phyloP scores from a whole-genome alignment of 2,329 filamentous ascomycete genomes.

The Mycogone perniciosa region DNA sequence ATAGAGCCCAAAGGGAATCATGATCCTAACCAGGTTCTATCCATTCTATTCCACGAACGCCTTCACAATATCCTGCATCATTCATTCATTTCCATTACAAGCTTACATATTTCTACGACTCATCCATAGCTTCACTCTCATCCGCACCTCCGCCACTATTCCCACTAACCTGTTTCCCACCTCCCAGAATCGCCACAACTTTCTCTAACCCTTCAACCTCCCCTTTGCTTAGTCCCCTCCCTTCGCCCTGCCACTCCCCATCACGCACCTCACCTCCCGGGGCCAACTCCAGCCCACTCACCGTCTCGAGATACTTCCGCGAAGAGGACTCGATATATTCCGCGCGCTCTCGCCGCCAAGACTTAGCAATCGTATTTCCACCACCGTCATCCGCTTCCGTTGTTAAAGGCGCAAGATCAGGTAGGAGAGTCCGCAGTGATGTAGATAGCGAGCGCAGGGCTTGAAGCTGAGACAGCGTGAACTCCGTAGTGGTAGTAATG shows the following conservation, averaged over 20 bases:
- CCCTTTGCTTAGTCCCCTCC: conserved; percentile 40
- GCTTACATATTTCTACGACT: conserved; percentile 16
- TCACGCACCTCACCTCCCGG: conserved; percentile 55
- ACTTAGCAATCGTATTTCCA: conserved; percentile 34
- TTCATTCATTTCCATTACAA: not conserved
- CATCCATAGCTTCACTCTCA: conserved; percentile 23
- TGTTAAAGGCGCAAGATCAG: conserved; percentile 45
- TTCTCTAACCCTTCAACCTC: conserved; percentile 54
- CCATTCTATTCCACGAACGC: too few relatives aligned
- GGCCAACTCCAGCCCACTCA: conserved; percentile 60
- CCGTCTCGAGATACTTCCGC: conserved; percentile 65
- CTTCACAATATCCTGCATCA: too few relatives aligned
- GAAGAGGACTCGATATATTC: conserved; percentile 81
- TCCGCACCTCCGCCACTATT: too few relatives aligned
- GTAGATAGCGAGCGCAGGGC: conserved; percentile 62
- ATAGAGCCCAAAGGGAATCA: not conserved
- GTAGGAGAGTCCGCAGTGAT: conserved; percentile 57
- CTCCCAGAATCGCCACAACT: conserved; percentile 40
- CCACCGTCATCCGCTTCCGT: conserved; percentile 26
- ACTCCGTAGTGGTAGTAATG: conserved; percentile 65
- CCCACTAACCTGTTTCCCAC: conserved; percentile 4
- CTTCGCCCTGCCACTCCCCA: conserved; percentile 56
- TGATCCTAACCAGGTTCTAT: too few relatives aligned
- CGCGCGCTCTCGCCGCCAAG: conserved; percentile 63
- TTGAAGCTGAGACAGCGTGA: conserved; percentile 77